A percentile compares a stretch with the other conserved stretches of the same genome.
Evolutionary conservation across 192 early-diverging fungal genomes (phyloP).

Genomic region (Allomyces macrogynus): DNA sequence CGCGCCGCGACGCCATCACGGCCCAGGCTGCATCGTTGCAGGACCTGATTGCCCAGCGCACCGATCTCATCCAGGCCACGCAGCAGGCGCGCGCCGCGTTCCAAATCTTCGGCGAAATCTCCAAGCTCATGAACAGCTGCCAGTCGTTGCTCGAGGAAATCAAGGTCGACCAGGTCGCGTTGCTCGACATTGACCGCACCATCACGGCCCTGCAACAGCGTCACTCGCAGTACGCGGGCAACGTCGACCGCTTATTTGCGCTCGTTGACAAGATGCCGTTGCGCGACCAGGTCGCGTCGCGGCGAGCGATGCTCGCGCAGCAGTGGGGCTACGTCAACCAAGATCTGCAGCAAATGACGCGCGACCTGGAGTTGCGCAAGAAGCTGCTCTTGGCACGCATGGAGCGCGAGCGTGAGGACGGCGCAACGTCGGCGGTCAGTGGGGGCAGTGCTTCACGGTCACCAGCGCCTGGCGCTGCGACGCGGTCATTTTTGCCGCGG

Average conservation of each 20-base stretch:
- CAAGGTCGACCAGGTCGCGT: neutral
- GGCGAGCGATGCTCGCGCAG: neutral
- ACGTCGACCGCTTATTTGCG: neutral
- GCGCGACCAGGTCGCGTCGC: neutral
- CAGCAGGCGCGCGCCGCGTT: neutral
- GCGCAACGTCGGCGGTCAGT: no score
- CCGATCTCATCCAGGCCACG: neutral
- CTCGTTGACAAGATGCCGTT: neutral
- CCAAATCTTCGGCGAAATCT: neutral
- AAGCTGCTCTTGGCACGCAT: neutral
- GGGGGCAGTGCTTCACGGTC: neutral
- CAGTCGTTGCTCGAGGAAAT: neutral
- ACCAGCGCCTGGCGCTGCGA: no score
- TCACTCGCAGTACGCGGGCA: neutral
- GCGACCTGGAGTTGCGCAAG: neutral
- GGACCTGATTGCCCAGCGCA: neutral
- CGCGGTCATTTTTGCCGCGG: neutral
- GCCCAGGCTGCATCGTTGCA: neutral
- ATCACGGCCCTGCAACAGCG: neutral
- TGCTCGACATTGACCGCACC: neutral
- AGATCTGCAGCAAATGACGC: neutral
- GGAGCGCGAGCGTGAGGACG: neutral
- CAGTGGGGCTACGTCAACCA: neutral
- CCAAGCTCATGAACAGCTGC: neutral
- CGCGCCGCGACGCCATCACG: neutral